phyloP scores from a whole-genome alignment of 2,329 filamentous ascomycete genomes.

The Colletotrichum plurivorum region DNA sequence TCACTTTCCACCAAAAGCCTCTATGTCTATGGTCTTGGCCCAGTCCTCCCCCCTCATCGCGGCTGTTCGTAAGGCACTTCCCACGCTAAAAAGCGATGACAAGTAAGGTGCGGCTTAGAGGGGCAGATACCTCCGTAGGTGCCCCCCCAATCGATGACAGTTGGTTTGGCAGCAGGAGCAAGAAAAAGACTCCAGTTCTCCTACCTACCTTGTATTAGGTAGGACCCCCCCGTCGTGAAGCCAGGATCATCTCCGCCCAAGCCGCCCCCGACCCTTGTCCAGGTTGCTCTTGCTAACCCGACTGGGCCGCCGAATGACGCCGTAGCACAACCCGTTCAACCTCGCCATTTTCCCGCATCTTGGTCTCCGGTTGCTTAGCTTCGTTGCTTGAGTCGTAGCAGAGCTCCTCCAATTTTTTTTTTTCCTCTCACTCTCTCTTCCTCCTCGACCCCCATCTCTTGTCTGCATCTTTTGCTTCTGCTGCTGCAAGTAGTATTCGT shows the following conservation, averaged over 20 bases:
- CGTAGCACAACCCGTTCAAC: slow-evolving; percentile 40
- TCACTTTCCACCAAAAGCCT: not conserved
- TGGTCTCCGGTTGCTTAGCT: slow-evolving; percentile 4
- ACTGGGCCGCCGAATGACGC: slow-evolving; percentile 35
- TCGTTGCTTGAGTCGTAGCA: slow-evolving; percentile 44
- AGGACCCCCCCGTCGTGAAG: slow-evolving; percentile 10
- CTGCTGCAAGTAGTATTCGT: not conserved
- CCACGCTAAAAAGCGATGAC: not conserved
- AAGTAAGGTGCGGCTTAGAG: not conserved
- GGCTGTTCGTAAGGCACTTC: slow-evolving; percentile 34
- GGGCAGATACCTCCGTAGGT: too few relatives aligned
- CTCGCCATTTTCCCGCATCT: slow-evolving; percentile 38
- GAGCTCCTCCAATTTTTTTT: not conserved
- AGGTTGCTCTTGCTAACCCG: slow-evolving; percentile 32
- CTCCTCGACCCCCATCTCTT: not conserved
- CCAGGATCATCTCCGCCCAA: slow-evolving; percentile 30
- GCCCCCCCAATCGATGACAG: slow-evolving; percentile 37
- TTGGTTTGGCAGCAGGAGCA: slow-evolving; percentile 28
- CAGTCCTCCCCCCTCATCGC: slow-evolving; percentile 12
- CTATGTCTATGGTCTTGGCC: not conserved
- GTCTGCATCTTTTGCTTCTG: slow-evolving; percentile 9
- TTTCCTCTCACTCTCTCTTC: not conserved
- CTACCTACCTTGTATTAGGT: too few relatives aligned
- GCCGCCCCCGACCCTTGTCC: slow-evolving; percentile 31
- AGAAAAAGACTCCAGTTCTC: not conserved